Base-by-base conservation (phyloP, 78 protist genomes). In the slime mould (Dictyostelium discoideum) region DNA sequence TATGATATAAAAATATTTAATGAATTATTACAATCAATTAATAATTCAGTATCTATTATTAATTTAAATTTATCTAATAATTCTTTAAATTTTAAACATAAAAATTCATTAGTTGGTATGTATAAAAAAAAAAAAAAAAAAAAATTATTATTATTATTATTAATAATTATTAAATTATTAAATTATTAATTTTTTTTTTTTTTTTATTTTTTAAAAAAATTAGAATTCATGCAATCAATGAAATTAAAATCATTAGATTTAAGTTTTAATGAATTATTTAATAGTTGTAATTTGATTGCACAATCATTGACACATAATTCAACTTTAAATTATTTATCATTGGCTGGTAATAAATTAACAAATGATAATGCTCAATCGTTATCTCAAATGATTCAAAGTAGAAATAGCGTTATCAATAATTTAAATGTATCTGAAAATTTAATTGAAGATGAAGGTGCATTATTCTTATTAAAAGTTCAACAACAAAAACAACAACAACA, bases 191-290 rank as follows among this genome's bases (percentile, higher is more conserved):
- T n/a, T 24, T 65, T 26, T 29, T 40, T 77, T 22, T 77, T 40
- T 20, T 16, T 32, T 8, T 39, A 6, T 24, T 20, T 14, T 77
- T 5, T n/a, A n/a, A n/a, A n/a, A n/a, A 40, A 40, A 40, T 69
- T 42, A 87, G 93, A 90, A 82, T 90, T 90, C 57, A 57, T 90
- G 54, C 95, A 85, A 90, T 81, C 95, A 72, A 69, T 90, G 84
- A 90, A 90, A 50, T 24, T 90, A 82, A 80, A 90, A 73, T 32
- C 89, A 69, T 63, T 90, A 13, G 72, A 67, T 40, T 73, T 90
- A 32, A 82, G 84, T 72, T 18, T 18, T 46, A 90, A 90, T 82
- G 77, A 82, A 18, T 44, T 90, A 39, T 67, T 40, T 37, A 77
- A 65, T 65, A 67, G 24, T 50, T 32, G 87, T 46, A 90, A 90